A percentile compares a stretch with the other conserved stretches of the same genome.
phyloP scores from a whole-genome alignment of 495 filamentous ascomycete species.

The Chaetomium tenue region DNA sequence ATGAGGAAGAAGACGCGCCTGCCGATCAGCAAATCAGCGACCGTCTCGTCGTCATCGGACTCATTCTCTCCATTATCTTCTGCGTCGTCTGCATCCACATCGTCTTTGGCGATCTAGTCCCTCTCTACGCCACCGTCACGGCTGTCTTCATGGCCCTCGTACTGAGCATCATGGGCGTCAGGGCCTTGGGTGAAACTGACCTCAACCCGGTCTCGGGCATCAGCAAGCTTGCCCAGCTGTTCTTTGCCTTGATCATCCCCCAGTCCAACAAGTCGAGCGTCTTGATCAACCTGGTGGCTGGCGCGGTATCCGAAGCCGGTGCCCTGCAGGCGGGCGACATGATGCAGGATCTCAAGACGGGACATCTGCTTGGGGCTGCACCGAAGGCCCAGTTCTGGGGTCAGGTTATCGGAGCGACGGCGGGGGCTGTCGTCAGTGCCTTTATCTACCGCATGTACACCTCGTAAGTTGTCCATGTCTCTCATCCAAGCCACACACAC shows the following conservation, averaged over 20 bases:
- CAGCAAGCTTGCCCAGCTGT: conserved; percentile 90
- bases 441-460: conserved; percentile 91
- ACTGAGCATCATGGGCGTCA: conserved; percentile 91
- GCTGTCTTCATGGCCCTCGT: conserved; percentile 86
- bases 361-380: conserved; percentile 85
- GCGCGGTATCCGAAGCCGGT: conserved; percentile 70
- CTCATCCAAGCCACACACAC: background rate
- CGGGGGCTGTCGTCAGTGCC: conserved; percentile 85
- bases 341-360: conserved; percentile 98
- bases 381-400: conserved; percentile 96
- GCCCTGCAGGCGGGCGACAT: conserved; percentile 95
- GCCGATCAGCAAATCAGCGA: conserved; percentile 76
- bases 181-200: conserved; percentile 93
- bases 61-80: conserved; percentile 71
- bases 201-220: conserved; percentile 97
- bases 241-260: conserved; percentile 85
- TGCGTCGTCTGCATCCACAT: conserved; percentile 78
- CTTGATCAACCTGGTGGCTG: conserved; percentile 88
- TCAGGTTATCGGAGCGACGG: conserved; percentile 83
- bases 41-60: conserved; percentile 66
- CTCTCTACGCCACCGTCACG: conserved; percentile 67
- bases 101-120: conserved; percentile 69
- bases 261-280: conserved; percentile 72
- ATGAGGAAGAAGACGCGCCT: conserved; percentile 65
- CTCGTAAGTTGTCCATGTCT: conserved; percentile 33